A percentile compares a stretch with the other conserved stretches of the same genome.
Evolutionary conservation across 2,329 filamentous ascomycete species (phyloP).

Genomic region (Hyphodiscus sp.): DNA sequence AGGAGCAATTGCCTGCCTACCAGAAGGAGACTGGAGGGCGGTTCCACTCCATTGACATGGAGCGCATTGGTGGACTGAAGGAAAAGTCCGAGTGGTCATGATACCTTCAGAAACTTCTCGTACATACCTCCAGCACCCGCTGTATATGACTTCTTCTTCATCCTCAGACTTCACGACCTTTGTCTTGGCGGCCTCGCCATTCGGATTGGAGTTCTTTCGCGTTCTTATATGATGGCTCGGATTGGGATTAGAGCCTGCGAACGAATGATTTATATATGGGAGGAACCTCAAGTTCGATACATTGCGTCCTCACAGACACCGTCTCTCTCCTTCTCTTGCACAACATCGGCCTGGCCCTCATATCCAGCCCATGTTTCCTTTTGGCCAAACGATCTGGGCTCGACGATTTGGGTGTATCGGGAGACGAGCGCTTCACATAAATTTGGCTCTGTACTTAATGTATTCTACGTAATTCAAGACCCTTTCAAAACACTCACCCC

Average conservation of each 20-base stretch:
- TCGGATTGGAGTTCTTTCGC: slow-evolving; percentile 8
- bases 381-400: neutral
- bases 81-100: slow-evolving; percentile 56
- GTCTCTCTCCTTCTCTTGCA: neutral
- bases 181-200: neutral
- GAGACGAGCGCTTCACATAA: slow-evolving; percentile 3
- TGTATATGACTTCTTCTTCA: neutral
- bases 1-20: slow-evolving; percentile 79
- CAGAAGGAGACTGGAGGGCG: slow-evolving; percentile 71
- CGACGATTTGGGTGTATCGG: neutral
- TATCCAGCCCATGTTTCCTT: neutral
- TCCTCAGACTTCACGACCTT: neutral
- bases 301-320: neutral
- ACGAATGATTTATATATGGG: neutral
- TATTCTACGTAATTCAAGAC: slow-evolving; percentile 21
- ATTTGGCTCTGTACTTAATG: slow-evolving; percentile 19
- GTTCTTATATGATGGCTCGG: neutral
- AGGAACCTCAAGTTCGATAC: neutral
- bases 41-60: slow-evolving; percentile 92
- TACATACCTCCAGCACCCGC: slow-evolving; percentile 1
- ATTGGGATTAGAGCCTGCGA: neutral
- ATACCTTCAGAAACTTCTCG: neutral
- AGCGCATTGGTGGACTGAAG: slow-evolving; percentile 87
- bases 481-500: no score
- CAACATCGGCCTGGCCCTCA: neutral